Conservation (phyloP, 768 basidiomycete genomes). For the Amanita rubescens region DNA sequence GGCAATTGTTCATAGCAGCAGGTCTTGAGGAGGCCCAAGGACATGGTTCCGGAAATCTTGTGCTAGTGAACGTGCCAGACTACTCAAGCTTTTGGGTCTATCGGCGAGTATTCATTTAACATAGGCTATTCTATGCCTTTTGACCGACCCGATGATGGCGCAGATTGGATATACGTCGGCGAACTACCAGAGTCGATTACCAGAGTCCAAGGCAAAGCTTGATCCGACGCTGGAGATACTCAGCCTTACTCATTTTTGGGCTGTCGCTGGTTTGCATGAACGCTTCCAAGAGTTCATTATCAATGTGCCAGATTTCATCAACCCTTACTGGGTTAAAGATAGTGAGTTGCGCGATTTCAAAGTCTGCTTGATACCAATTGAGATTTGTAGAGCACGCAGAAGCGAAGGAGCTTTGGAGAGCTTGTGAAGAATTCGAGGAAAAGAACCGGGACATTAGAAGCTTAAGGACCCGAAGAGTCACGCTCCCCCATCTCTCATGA, state of each 20-base stretch:
- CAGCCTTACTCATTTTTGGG: slow-evolving; percentile 7
- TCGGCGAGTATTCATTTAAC: not conserved
- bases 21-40: slow-evolving; percentile 9
- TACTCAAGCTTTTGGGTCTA: not conserved
- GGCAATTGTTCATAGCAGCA: slow-evolving; percentile 18
- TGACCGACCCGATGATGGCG: not conserved
- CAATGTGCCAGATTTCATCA: slow-evolving; percentile 17
- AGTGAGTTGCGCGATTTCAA: slow-evolving; percentile 16
- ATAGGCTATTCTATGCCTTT: not conserved
- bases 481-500: too few species aligned
- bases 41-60: slow-evolving; percentile 10
- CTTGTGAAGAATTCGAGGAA: slow-evolving; percentile 21
- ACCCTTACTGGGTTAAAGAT: slow-evolving; percentile 19
- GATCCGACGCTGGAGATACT: slow-evolving; percentile 9
- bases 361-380: not conserved
- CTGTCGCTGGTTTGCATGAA: not conserved
- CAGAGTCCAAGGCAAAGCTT: slow-evolving; percentile 9
- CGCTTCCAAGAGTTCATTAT: slow-evolving; percentile 9
- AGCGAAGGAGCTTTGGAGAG: slow-evolving; percentile 16
- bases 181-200: slow-evolving; percentile 21
- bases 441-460: slow-evolving; percentile 17
- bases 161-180: slow-evolving; percentile 6
- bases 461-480: too few species aligned
- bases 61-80: slow-evolving; percentile 3
- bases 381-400: slow-evolving; percentile 11